Conservation (phyloP, 805 yeast species). For the Debaryomyces prosopidis region DNA sequence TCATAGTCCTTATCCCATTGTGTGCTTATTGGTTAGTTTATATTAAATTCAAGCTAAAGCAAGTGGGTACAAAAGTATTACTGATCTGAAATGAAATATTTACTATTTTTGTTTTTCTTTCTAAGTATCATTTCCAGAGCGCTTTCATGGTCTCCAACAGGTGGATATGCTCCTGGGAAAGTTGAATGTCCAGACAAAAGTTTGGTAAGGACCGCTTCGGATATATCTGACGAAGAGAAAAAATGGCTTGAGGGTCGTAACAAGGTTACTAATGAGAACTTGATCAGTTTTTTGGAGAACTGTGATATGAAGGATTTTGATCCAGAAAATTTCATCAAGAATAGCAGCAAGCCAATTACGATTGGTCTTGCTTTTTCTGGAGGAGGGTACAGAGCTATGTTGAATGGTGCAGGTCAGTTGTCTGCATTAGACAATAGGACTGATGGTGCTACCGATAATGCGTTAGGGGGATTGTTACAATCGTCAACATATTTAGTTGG, state of each 20-base stretch:
- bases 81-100: neutral
- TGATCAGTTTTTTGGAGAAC: constrained; percentile 44
- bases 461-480: constrained; percentile 78
- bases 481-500: constrained; percentile 75
- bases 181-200: constrained; percentile 50
- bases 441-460: constrained; percentile 46
- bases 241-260: constrained; percentile 26
- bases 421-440: constrained; percentile 79
- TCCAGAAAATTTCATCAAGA: constrained; percentile 36
- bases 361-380: constrained; percentile 54
- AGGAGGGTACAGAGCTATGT: constrained; percentile 91
- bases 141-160: constrained; percentile 52
- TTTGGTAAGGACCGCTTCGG: constrained; percentile 49
- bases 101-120: neutral
- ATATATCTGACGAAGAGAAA: constrained; percentile 45
- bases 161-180: constrained; percentile 61
- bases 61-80: neutral
- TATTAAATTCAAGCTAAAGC: too few species aligned
- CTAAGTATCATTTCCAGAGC: neutral
- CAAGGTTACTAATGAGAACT: constrained; percentile 26
- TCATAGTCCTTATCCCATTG: too few species aligned
- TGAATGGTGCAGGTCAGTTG: constrained; percentile 80
- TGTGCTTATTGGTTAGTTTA: too few species aligned
- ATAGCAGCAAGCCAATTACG: constrained; percentile 27
- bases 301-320: constrained; percentile 50